These are phyloP conservation scores for Saksenaea vasiformis DNA, from an alignment of 371 early-diverging fungal species.

Conservation along the genomic window DNA sequence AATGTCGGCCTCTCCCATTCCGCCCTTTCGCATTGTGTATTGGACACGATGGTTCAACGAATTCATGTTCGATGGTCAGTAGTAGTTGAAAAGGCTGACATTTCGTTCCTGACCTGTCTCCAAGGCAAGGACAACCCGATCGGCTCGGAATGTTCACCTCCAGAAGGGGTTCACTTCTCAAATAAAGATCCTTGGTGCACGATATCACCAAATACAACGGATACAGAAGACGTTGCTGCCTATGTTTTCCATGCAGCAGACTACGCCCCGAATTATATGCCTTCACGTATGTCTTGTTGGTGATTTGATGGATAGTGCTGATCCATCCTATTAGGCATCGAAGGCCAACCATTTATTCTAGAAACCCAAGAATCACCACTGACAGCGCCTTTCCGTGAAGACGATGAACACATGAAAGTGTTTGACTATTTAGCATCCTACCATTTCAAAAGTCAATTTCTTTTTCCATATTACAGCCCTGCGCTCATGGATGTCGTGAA, in stretches of 20 bases:
- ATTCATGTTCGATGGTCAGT: conserved; percentile 18
- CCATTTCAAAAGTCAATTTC: conserved; percentile 31
- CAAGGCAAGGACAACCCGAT: conserved; percentile 13
- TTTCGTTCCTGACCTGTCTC: conserved; percentile 11
- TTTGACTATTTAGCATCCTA: conserved; percentile 44
- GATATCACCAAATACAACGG: conserved; percentile 18
- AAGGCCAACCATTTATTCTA: conserved; percentile 39
- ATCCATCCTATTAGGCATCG: conserved; percentile 14
- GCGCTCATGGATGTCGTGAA: conserved; percentile 34
- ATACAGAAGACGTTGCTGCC: conserved; percentile 26
- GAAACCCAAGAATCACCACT: conserved; percentile 40
- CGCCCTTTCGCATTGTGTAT: conserved; percentile 37
- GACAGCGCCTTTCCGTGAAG: conserved; percentile 28
- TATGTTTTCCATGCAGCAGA: conserved; percentile 41
- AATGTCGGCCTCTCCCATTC: neutral
- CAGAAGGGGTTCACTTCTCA: conserved; percentile 21
- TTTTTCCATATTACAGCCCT: conserved; percentile 38
- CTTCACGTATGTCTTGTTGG: conserved; percentile 20
- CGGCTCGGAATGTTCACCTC: conserved; percentile 27
- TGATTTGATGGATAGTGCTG: neutral
- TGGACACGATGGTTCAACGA: conserved; percentile 32
- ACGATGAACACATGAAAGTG: conserved; percentile 20
- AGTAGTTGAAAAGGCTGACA: neutral
- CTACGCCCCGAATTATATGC: conserved; percentile 10
- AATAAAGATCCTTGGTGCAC: conserved; percentile 34